Percentiles rank a stretch among this genome's conserved stretches.
These are phyloP conservation scores for Brassica cretica DNA, from an alignment of 345 rosid genomes.

Conservation along the genomic window DNA sequence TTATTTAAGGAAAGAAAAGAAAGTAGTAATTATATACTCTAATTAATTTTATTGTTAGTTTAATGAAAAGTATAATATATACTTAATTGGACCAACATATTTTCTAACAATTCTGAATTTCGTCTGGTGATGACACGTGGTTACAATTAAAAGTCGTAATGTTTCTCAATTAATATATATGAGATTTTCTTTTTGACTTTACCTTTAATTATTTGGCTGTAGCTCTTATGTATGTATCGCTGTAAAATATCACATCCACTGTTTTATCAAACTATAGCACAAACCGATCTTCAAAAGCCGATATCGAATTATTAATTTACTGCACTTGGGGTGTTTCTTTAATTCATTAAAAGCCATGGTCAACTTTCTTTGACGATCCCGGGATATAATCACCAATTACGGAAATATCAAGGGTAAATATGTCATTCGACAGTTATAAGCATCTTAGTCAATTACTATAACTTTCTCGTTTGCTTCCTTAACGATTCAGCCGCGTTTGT, in stretches of 20 bases:
- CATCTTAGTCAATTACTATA: background rate
- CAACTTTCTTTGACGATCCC: conserved; percentile 18
- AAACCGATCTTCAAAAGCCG: conserved; percentile 36
- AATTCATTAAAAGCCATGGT: background rate
- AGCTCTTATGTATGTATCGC: background rate
- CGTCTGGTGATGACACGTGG: too few species aligned
- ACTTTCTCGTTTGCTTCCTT: conserved; percentile 29
- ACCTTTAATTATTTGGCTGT: background rate
- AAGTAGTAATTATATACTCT: too few species aligned
- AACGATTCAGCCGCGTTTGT: conserved; percentile 21
- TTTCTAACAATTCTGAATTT: too few species aligned
- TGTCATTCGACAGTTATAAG: background rate
- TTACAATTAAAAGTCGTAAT: too few species aligned
- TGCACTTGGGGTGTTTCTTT: conserved; percentile 4
- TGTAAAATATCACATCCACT: background rate
- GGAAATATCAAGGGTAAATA: conserved; percentile 7
- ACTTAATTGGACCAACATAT: too few species aligned
- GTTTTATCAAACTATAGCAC: conserved; percentile 22
- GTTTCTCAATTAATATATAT: too few species aligned
- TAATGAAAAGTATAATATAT: too few species aligned
- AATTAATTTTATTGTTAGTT: too few species aligned
- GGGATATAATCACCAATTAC: background rate
- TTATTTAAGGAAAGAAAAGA: too few species aligned
- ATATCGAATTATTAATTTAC: conserved; percentile 12
- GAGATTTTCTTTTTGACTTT: background rate